phyloP scores from a whole-genome alignment of 108 stramenopile species.

The Nitzschia sp. region DNA sequence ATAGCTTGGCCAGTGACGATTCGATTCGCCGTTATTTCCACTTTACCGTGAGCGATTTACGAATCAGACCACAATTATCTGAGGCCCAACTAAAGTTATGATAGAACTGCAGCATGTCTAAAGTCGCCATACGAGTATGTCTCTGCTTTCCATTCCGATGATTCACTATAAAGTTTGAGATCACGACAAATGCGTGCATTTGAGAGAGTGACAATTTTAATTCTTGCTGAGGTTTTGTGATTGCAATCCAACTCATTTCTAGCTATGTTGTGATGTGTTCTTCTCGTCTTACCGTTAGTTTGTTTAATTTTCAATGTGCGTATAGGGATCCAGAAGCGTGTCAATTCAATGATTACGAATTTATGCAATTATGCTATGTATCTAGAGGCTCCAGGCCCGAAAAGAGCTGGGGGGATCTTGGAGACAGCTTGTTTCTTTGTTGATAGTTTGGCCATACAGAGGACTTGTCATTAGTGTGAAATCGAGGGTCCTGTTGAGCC shows the following conservation, averaged over 20 bases:
- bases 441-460: background rate
- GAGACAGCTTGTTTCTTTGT: background rate
- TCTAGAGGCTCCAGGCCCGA: too few species aligned
- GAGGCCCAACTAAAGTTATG: conserved; percentile 33
- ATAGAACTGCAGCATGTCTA: too few species aligned
- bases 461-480: background rate
- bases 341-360: too few species aligned
- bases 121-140: background rate
- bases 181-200: conserved; percentile 28
- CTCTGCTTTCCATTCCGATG: background rate
- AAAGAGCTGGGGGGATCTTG: background rate
- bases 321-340: too few species aligned
- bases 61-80: conserved; percentile 55
- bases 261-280: background rate
- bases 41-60: conserved; percentile 22
- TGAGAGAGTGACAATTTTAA: conserved; percentile 18
- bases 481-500: background rate
- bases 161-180: conserved; percentile 49
- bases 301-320: too few species aligned
- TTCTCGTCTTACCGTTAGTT: too few species aligned
- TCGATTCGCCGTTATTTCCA: conserved; percentile 26
- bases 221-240: conserved; percentile 1
- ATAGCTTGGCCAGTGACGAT: conserved; percentile 27
- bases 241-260: background rate
- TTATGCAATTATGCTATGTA: too few species aligned